phyloP scores from a whole-genome alignment of 2,329 filamentous ascomycete species.

The Aureobasidium sp. region DNA sequence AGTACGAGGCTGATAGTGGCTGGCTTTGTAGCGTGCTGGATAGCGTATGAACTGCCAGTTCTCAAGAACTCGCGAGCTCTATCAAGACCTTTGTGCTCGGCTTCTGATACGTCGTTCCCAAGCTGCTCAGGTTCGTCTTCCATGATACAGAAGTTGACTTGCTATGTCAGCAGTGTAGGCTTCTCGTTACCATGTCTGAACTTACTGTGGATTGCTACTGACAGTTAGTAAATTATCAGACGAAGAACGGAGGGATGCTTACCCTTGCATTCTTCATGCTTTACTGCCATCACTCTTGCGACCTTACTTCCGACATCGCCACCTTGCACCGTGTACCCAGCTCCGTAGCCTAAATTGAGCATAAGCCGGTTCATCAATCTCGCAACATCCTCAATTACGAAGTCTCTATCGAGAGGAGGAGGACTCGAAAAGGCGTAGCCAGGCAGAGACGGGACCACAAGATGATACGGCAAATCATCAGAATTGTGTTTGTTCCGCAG shows the following conservation, averaged over 20 bases:
- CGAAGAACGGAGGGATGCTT: constrained; percentile 16
- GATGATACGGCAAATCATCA: constrained; percentile 45
- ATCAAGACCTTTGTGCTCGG: constrained; percentile 28
- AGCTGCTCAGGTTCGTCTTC: constrained; percentile 16
- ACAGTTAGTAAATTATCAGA: not conserved
- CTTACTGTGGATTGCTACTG: not conserved
- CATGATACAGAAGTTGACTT: constrained; percentile 17
- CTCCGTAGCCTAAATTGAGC: constrained; percentile 43
- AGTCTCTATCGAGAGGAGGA: constrained; percentile 41
- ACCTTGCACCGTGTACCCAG: constrained; percentile 47
- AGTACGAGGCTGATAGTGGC: constrained; percentile 49
- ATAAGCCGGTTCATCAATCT: constrained; percentile 44
- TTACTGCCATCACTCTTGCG: constrained; percentile 33
- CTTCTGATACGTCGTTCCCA: constrained; percentile 26
- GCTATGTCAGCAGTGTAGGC: not conserved
- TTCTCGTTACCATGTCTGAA: not conserved
- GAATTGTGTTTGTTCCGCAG: constrained; percentile 39
- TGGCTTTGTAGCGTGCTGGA: constrained; percentile 46
- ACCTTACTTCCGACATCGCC: constrained; percentile 47
- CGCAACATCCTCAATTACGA: constrained; percentile 31
- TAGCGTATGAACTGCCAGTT: constrained; percentile 41
- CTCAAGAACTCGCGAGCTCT: constrained; percentile 28
- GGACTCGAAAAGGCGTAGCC: constrained; percentile 45
- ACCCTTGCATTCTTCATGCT: constrained; percentile 41
- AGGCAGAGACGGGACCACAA: constrained; percentile 48